phyloP scores from a whole-genome alignment of 164 flowering plant species.

The Magnolia sinica region DNA sequence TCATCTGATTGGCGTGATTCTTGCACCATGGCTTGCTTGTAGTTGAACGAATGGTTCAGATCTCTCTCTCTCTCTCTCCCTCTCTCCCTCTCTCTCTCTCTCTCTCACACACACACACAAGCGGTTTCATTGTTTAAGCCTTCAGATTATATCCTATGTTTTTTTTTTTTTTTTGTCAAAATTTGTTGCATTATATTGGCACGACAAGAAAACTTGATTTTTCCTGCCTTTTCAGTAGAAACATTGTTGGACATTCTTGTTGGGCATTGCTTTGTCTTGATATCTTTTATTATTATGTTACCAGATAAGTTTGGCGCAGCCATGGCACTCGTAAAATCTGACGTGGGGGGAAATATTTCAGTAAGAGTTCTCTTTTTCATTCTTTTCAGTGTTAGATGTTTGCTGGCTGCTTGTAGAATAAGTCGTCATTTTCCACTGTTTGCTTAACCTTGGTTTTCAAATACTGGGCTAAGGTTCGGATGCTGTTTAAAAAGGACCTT shows the following conservation, averaged over 20 bases:
- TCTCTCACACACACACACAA: no score
- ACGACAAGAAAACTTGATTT: not conserved
- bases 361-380: slow-evolving; percentile 28
- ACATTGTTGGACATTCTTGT: not conserved
- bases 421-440: no score
- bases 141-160: not conserved
- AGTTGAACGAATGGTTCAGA: no score
- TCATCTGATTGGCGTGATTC: no score
- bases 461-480: no score
- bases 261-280: not conserved
- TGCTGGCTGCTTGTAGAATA: not conserved
- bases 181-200: not conserved
- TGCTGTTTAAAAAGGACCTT: not conserved
- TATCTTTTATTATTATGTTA: slow-evolving; percentile 4
- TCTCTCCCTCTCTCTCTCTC: no score
- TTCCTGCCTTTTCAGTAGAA: not conserved
- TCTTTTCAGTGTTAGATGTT: not conserved
- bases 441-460: no score
- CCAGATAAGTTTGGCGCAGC: slow-evolving; percentile 91
- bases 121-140: no score
- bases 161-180: not conserved
- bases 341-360: slow-evolving; percentile 78
- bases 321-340: slow-evolving; percentile 79
- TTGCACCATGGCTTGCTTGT: no score
- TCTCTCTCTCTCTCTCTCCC: no score